Evolutionary conservation across 1,284 basidiomycete species (phyloP), one percentile per base, ranked within the genome.

Genomic region (Ustilago cynodontis): DNA sequence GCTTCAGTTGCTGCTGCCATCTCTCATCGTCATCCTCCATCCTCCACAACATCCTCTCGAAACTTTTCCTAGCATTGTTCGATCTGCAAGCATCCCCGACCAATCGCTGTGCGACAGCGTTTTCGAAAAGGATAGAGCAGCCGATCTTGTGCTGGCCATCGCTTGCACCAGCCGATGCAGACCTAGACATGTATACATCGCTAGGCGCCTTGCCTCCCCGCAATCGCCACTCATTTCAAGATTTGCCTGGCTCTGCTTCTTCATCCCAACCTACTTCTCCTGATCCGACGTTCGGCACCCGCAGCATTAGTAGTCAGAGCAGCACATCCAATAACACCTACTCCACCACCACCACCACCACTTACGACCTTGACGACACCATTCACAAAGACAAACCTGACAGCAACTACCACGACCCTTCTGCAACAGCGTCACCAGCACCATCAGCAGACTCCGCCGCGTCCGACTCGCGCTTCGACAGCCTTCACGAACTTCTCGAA

Each of bases 401-500:
- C 18, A 20, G 29, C 49, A 43, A 58, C 26, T 49, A 58, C 14
- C 51, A 13, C 20, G 29, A 13, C 18, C 7, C 39, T 45, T 41
- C 41, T 9, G 41, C 41, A 43, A 43, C 28, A 24, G 8, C 39
- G 26, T 8, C 20, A n/a, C 13, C 37, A 26, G n/a, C 56, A 26
- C 45, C 57, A 9, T n/a, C 55, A 18, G 26, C 35, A 29, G 45
- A 54, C 20, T 10, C 39, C 24, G n/a, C 18, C 16, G n/a, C 56
- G 2, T 24, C 50, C 29, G 60, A 60, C 49, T 67, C 68, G 16
- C 75, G 65, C 28, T 83, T 84, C 59, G 82, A 82, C 45, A 82
- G 80, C 55, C 69, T 85, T 16, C 82, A 84, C 50, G 81, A 83
- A 24, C 71, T 85, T 3, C 76, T 85, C 26, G 79, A 82, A 55